A percentile compares a stretch with the other conserved stretches of the same genome.
Evolutionary conservation across 345 rosid genomes (phyloP).

Genomic region (Citrus trifoliata): DNA sequence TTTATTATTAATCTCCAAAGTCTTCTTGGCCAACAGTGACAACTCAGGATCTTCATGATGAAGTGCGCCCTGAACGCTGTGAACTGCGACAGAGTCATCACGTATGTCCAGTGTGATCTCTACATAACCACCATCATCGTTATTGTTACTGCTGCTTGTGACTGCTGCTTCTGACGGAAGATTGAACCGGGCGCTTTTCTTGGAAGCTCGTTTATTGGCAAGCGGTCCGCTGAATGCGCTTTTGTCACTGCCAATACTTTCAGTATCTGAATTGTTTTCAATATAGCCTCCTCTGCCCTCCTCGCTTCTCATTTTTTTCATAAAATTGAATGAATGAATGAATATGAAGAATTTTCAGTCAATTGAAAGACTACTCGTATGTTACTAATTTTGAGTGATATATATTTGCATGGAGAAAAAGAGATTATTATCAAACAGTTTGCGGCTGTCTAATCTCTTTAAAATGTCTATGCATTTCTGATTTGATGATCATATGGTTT

Average conservation of each 20-base stretch:
- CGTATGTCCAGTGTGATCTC: conserved; percentile 85
- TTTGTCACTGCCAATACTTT: conserved; percentile 60
- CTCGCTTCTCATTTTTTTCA: conserved; percentile 29
- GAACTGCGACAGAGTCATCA: conserved; percentile 78
- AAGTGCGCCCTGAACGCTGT: conserved; percentile 59
- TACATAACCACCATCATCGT: conserved; percentile 38
- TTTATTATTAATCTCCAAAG: conserved; percentile 43
- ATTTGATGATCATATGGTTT: background rate
- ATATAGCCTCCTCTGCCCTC: conserved; percentile 39
- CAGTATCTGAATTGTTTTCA: conserved; percentile 66
- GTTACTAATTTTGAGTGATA: background rate
- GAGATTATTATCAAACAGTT: background rate
- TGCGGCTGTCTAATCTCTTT: background rate
- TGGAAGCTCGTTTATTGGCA: conserved; percentile 49
- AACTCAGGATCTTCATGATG: conserved; percentile 64
- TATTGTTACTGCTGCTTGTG: conserved; percentile 3
- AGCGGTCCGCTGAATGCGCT: conserved; percentile 65
- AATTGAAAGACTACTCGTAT: background rate
- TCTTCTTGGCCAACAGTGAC: conserved; percentile 58
- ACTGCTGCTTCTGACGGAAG: conserved; percentile 34
- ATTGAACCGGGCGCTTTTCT: conserved; percentile 81
- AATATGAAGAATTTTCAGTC: background rate
- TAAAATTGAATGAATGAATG: background rate
- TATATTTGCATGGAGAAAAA: background rate
- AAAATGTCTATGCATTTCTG: background rate